Base-by-base conservation (phyloP, 1,284 basidiomycete genomes). In the Cutaneotrichosporon cyanovorans region DNA sequence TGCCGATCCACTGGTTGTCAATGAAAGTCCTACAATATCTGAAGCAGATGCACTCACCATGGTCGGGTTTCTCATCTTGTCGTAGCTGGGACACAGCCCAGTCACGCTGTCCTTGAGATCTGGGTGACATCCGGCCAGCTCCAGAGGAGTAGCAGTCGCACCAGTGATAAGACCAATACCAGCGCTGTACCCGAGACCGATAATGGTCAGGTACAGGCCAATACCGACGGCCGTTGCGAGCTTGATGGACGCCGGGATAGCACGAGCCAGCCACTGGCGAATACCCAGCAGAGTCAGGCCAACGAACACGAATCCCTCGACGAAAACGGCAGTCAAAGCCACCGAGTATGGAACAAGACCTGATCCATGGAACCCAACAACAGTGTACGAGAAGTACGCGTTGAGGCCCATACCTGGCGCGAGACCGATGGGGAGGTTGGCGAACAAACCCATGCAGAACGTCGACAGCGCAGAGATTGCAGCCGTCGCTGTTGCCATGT, bases 1-100 rank as follows among this genome's bases (percentile, higher is more conserved):
- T 80, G 42, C 89, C 88, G n/a, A 91, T 74, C 88, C 88, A 92
- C n/a, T n/a, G n/a, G n/a, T n/a, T n/a, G n/a, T 48, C 34, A 90
- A 70, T 34, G 40, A 23, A 20, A 42, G 40, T 21, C 16, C 1
- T n/a, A n/a, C n/a, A n/a, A n/a, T n/a, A 15, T 12, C 39, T 18
- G 18, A 30, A 14, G 28, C 46, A 33, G 21, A 48, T 41, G n/a
- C n/a, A n/a, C n/a, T n/a, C n/a, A n/a, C n/a, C 45, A 54, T 47
- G 5, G 48, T 54, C 19, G 52, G 52, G 42, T 47, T 54, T 32
- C 52, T 42, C 52, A 54, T 54, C 48, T 54, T 54, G 11, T 87
- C 82, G 48, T 78, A 80, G n/a, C 74, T 68, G 7, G 72, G 69
- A 57, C 88, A 92, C 66, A 80, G 86, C 43, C 78, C 61, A 3